Evolutionary conservation across 2,329 filamentous ascomycete species (phyloP), one percentile per base, ranked within the genome.

Genomic region (Paracoccidioides lutzii): DNA sequence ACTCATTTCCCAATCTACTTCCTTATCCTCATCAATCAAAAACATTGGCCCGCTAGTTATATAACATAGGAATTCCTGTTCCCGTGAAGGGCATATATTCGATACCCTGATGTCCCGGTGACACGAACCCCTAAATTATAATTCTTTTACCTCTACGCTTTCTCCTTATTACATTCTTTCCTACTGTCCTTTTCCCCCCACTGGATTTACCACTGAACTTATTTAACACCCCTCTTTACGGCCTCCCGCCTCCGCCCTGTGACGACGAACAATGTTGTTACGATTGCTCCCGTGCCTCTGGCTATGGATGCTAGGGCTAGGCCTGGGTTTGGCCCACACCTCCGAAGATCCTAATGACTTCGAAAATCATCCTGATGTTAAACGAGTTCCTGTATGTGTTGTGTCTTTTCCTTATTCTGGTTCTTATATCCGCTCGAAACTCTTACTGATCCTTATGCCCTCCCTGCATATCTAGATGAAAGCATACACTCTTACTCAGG

Each of bases 401-500:
- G 22, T 60, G 46, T 30, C 33, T 45, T 56, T 33, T 10, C n/a
- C 48, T 42, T 51, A 55, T 52, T 52, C 58, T 45, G 59, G 59
- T 52, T 37, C 14, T 49, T 15, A 35, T 22, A 9, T 12, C 3
- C 22, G 44, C 28, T 35, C 9, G 35, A 45, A 15, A 12, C n/a
- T 7, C 59, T 59, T 62, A 52, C 63, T 59, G 50, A 37, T n/a
- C 44, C 46, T 40, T 51, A 54, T 32, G 57, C 57, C 42, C 8
- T 50, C 22, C 22, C 7, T 37, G 32, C 22, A 28, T 52, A 41
- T 63, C 59, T 71, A 94, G 87, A 79, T 95, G 67, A 83, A 88
- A 68, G 95, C 90, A 67, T 90, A 95, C 73, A 91, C 85, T 66
- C 78, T 95, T 59, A 76, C 80, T 69, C 81, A 86, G 78, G 87